Percentiles rank a stretch among this genome's conserved stretches.
phyloP scores from a whole-genome alignment of 2,329 filamentous ascomycete genomes.

The Xylaria digitata region DNA sequence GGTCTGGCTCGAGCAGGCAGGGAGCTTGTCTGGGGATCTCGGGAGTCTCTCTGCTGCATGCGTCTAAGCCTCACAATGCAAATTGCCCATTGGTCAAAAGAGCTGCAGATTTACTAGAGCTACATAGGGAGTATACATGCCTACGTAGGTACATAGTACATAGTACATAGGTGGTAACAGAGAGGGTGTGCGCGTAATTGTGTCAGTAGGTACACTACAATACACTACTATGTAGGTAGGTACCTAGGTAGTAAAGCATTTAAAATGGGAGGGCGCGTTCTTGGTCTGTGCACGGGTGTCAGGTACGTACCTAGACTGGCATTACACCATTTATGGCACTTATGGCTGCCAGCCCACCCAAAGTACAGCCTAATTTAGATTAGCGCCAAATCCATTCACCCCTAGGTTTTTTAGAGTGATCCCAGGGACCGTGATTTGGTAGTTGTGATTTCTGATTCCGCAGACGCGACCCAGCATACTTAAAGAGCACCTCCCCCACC shows the following conservation, averaged over 20 bases:
- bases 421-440: slow-evolving; percentile 39
- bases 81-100: slow-evolving; percentile 27
- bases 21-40: slow-evolving; percentile 28
- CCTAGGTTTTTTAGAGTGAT: slow-evolving; percentile 39
- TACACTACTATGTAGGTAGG: too few relatives aligned
- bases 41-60: slow-evolving; percentile 25
- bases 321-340: too few relatives aligned
- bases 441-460: slow-evolving; percentile 46
- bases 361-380: slow-evolving; percentile 41
- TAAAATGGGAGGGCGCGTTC: slow-evolving; percentile 17
- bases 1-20: not conserved
- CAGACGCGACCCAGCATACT: slow-evolving; percentile 51
- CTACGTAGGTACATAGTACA: too few relatives aligned
- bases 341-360: slow-evolving; percentile 25
- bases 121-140: too few relatives aligned
- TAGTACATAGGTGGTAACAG: not conserved
- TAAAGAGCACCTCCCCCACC: slow-evolving; percentile 51
- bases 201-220: not conserved
- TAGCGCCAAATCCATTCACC: slow-evolving; percentile 42
- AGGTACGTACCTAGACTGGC: not conserved
- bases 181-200: slow-evolving; percentile 23
- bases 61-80: slow-evolving; percentile 35
- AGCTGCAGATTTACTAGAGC: not conserved
- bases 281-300: slow-evolving; percentile 24
- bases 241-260: too few relatives aligned